A percentile compares a stretch with the other conserved stretches of the same genome.
Conservation (phyloP, 345 rosid genomes). For the Citrus cavaleriei region DNA sequence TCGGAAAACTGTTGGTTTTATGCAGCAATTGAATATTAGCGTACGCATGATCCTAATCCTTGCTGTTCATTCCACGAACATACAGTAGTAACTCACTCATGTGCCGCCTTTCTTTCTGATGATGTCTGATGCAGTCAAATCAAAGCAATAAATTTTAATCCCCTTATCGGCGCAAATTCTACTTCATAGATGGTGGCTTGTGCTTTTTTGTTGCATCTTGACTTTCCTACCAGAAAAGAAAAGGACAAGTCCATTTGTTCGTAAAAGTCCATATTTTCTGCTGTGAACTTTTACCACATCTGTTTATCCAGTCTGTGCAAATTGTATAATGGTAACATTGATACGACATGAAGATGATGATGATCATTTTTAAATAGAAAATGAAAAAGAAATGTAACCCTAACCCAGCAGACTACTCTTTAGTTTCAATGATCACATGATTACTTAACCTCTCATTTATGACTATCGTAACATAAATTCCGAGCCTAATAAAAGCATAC, state of each 20-base stretch:
- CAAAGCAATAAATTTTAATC: neutral
- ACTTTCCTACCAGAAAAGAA: slow-evolving; percentile 28
- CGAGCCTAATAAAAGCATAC: too few species aligned
- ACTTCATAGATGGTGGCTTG: slow-evolving; percentile 13
- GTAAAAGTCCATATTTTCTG: neutral
- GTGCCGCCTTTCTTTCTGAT: neutral
- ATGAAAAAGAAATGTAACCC: neutral
- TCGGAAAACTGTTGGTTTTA: neutral
- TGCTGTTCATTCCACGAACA: too few species aligned
- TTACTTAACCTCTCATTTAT: neutral
- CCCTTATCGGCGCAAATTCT: neutral
- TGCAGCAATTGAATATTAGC: neutral
- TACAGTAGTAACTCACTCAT: too few species aligned
- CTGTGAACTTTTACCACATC: neutral
- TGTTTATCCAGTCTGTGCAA: neutral
- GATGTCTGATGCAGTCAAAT: neutral
- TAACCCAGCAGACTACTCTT: neutral
- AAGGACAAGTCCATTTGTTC: slow-evolving; percentile 13
- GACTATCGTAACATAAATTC: neutral
- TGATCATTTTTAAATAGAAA: neutral
- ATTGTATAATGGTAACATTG: neutral
- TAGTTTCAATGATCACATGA: slow-evolving; percentile 1
- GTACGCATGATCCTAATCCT: neutral
- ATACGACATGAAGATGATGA: too few species aligned
- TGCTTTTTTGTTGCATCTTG: slow-evolving; percentile 26